Evolutionary conservation across 495 filamentous ascomycete species (phyloP).

Genomic region (Collariella sp.): DNA sequence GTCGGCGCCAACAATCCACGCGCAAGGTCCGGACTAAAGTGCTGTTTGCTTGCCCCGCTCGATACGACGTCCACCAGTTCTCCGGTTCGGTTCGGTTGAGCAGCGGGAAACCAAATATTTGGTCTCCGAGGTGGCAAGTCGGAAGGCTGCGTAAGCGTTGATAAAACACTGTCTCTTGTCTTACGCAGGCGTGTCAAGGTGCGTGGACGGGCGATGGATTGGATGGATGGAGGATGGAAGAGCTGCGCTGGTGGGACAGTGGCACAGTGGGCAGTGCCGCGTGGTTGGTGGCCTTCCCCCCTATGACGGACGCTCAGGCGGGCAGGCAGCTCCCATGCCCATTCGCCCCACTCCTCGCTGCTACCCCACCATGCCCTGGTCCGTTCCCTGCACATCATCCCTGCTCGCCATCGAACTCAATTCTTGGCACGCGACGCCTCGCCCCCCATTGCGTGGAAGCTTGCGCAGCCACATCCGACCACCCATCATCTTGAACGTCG

Average conservation of each 20-base stretch:
- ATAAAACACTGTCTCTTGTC: not conserved
- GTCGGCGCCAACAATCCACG: not conserved
- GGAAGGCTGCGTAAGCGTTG: not conserved
- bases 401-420: not conserved
- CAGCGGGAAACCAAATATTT: not conserved
- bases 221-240: not conserved
- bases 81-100: not conserved
- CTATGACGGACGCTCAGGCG: slow-evolving; percentile 2
- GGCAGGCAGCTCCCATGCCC: slow-evolving; percentile 2
- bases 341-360: slow-evolving; percentile 3
- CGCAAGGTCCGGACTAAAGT: no score
- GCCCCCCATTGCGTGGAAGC: slow-evolving; percentile 4
- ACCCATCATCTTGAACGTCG: no score
- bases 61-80: not conserved
- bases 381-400: slow-evolving; percentile 5
- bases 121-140: not conserved
- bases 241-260: not conserved
- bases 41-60: not conserved
- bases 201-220: not conserved
- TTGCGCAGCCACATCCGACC: slow-evolving; percentile 5
- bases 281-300: slow-evolving; percentile 14
- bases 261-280: slow-evolving; percentile 15
- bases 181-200: no score
- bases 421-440: slow-evolving; percentile 3
- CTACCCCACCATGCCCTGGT: not conserved